Base-by-base conservation (phyloP, 805 yeast genomes). In the Isabelozyma heimii region DNA sequence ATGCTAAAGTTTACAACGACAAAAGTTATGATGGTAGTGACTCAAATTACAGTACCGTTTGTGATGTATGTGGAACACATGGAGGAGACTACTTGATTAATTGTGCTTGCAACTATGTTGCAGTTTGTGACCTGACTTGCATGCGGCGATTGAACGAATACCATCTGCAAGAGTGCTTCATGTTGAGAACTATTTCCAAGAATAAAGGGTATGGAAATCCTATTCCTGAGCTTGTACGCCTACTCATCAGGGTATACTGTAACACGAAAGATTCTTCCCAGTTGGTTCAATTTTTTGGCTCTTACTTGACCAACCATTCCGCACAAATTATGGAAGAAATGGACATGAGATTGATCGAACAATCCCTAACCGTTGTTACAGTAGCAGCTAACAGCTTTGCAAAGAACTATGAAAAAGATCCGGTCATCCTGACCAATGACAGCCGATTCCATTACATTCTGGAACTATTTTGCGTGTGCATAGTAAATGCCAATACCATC, bases 401-500 rank as follows among this genome's bases (percentile, higher is more conserved):
- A 5, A 20, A 20, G 24, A 20, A 20, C n/a, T 30, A 13, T 30
- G 35, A 30, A 13, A 30, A 9, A 30, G 35, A 30, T 9, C 10
- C n/a, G 35, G 10, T 30, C 10, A 30, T 20, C 6, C 24, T 30
- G 35, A 30, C n/a, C 8, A 30, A 4, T 10, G 35, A 30, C 35
- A 9, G 8, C 10, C 2, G 10, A 13, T 8, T 15, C 17, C 28
- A 24, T 2, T 48, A 38, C 17, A 41, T 49, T 24, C 39, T 43
- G 37, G 30, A 26, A 35, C 42, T 54, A 17, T 44, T 53, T 38
- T 45, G 51, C 26, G 46, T 56, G 10, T 45, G 63, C 40, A 52
- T 56, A 28, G 65, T 71, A 26, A 73, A 73, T 52, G 52, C 65
- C 5, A 62, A 64, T 7, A 54, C 54, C 3, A 27, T 65, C 24